Base-by-base conservation (phyloP, 192 early-diverging fungal genomes). In the Spizellomyces sp. region DNA sequence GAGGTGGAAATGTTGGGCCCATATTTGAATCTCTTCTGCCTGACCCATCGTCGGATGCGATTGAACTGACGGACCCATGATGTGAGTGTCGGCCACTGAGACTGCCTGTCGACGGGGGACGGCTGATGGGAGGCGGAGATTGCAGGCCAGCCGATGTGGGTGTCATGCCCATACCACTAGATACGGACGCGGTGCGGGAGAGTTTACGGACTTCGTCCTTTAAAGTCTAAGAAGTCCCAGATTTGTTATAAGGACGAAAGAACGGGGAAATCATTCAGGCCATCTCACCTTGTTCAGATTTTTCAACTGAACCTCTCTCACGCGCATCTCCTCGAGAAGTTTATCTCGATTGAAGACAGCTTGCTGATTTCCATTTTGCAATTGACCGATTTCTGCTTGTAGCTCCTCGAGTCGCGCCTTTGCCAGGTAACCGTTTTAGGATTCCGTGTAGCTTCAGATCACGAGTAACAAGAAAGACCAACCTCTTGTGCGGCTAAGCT, bases 151-250 rank as follows among this genome's bases (percentile, higher is more conserved):
- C 42, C 8, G 65, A 46, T 12, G 66, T 61, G 14, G 73, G 66
- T 9, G 66, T 68, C 17, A 63, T 41, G 27, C 60, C 46, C 6
- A 76, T 54, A 41, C 77, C 75, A 48, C 64, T 71, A 10, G 75
- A 62, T 6, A 64, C 6, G 6, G 75, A 77, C 15, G 52, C 17
- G 45, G 67, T 68, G 73, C 86, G 80, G 57, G 77, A 86, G 2
- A 91, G 68, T 67, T 91, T 92, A 27, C 90, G 80, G 8, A 94
- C 84, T 75, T 94, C 92, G 17, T 94, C 92, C 60, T 91, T 90
- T 8, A 94, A 76, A 4, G 91, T 87, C 92, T 36, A 3, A 36
- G 27, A 36, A n/a, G 27, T 36, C 27, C 27, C 27, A 36, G 91
- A 72, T 12, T 48, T 55, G 19, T 65, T 19, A 41, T 43, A 10